Conservation (phyloP, 1,284 basidiomycete species). For the Trichosporon ovoides region DNA sequence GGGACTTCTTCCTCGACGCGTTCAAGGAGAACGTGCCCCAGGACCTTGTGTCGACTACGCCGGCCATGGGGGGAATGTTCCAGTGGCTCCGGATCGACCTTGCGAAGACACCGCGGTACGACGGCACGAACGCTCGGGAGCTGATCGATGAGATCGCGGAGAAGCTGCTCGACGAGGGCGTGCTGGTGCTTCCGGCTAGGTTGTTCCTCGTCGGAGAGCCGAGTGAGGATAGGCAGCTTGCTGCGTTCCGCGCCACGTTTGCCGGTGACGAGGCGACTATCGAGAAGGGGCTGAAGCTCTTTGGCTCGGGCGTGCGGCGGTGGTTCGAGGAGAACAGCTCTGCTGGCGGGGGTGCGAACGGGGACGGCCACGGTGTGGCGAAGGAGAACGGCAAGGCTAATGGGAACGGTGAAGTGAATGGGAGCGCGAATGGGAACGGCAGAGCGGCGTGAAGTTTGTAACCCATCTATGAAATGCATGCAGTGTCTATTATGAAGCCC, state of each 20-base stretch:
- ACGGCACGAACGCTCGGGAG: constrained; percentile 38
- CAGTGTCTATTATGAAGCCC: constrained; percentile 3
- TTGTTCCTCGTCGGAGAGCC: constrained; percentile 47
- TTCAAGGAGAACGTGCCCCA: constrained; percentile 18
- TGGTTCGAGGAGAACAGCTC: constrained; percentile 36
- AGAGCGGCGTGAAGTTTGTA: constrained; percentile 25
- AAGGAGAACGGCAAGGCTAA: constrained; percentile 46
- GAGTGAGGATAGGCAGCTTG: constrained; percentile 45
- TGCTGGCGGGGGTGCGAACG: no score
- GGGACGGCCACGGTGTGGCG: no score
- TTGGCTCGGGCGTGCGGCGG: constrained; percentile 41
- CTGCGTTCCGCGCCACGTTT: constrained; percentile 50
- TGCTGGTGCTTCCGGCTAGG: constrained; percentile 52
- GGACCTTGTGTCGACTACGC: constrained; percentile 43
- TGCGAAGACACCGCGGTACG: constrained; percentile 21
- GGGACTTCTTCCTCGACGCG: constrained; percentile 49
- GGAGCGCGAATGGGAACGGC: constrained; percentile 39
- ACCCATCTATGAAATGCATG: constrained; percentile 7
- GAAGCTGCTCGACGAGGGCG: constrained; percentile 39
- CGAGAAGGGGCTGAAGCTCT: constrained; percentile 45
- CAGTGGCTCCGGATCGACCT: constrained; percentile 24
- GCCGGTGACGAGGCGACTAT: constrained; percentile 51
- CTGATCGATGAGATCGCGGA: constrained; percentile 52
- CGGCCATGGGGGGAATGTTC: constrained; percentile 54
- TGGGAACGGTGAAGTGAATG: no score